Evolutionary conservation across 1,284 basidiomycete species (phyloP).

Genomic region (Agaricales sp.): DNA sequence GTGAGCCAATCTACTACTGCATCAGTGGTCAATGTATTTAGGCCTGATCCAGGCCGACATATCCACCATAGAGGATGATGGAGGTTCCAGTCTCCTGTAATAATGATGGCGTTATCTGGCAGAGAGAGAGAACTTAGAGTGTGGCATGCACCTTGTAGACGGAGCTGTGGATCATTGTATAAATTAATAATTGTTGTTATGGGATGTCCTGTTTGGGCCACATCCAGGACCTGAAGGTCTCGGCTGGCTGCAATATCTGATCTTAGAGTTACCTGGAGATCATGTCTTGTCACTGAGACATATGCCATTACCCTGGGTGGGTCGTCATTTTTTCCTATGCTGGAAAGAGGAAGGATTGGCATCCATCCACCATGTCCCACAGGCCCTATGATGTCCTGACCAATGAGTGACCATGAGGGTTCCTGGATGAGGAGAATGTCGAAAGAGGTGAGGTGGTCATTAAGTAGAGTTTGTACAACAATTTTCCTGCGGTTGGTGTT

Average conservation of each 20-base stretch:
- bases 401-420: constrained; percentile 17
- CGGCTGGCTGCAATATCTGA: constrained; percentile 16
- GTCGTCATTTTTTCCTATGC: not conserved
- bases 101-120: constrained; percentile 12
- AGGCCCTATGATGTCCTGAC: constrained; percentile 11
- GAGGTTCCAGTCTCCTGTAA: constrained; percentile 19
- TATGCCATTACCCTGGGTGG: constrained; percentile 15
- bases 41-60: constrained; percentile 3
- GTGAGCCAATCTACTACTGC: constrained; percentile 16
- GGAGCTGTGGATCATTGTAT: constrained; percentile 14
- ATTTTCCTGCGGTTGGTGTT: constrained; percentile 13
- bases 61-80: constrained; percentile 14
- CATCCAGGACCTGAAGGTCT: constrained; percentile 19
- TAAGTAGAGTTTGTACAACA: constrained; percentile 12
- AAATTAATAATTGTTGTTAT: constrained; percentile 17
- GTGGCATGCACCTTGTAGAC: constrained; percentile 5
- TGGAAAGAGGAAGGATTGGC: constrained; percentile 12
- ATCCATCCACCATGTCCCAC: constrained; percentile 12
- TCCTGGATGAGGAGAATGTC: constrained; percentile 19
- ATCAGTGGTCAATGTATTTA: constrained; percentile 4
- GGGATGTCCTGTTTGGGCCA: constrained; percentile 11
- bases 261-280: constrained; percentile 15
- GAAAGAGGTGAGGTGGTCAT: constrained; percentile 10
- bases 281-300: constrained; percentile 5
- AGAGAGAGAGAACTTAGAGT: constrained; percentile 8